Evolutionary conservation across 2,329 filamentous ascomycete genomes (phyloP).

Genomic region (Pyrenochaeta sp.): DNA sequence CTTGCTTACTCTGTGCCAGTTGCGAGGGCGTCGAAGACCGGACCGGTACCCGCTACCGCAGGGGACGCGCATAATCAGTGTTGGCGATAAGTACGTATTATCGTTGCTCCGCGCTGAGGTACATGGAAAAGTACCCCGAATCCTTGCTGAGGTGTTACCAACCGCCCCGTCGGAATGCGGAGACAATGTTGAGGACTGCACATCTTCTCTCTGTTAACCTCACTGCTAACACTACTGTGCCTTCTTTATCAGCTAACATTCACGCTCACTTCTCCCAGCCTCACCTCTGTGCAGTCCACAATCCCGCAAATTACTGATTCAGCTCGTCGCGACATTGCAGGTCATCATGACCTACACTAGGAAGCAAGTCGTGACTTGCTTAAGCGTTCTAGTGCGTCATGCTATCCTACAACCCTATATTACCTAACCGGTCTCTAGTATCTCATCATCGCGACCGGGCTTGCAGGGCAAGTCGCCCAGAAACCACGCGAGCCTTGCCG

Average conservation of each 20-base stretch:
- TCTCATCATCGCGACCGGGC: constrained; percentile 50
- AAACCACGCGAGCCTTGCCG: not conserved
- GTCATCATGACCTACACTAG: constrained; percentile 46
- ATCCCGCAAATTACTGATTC: not conserved
- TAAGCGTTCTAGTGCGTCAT: constrained; percentile 48
- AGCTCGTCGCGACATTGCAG: not conserved
- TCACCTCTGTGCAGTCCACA: not conserved
- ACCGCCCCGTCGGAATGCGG: constrained; percentile 12
- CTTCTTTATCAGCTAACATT: not conserved
- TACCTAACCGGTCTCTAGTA: constrained; percentile 43
- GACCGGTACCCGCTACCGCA: not conserved
- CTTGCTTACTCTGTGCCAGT: not conserved
- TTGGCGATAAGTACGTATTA: constrained; percentile 2
- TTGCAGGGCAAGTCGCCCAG: constrained; percentile 45
- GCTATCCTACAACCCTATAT: not conserved
- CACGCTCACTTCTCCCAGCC: not conserved
- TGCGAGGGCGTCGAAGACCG: not conserved
- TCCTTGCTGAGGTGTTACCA: constrained; percentile 8
- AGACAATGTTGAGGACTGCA: constrained; percentile 3
- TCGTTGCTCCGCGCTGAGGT: not conserved
- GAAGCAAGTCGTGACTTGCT: constrained; percentile 50
- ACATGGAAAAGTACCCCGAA: constrained; percentile 2
- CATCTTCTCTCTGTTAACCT: not conserved
- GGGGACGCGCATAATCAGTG: not conserved
- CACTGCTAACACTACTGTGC: not conserved